Percentiles rank a stretch among this genome's conserved stretches.
Conservation (phyloP, 768 basidiomycete genomes). For the Auricularia sp. region DNA sequence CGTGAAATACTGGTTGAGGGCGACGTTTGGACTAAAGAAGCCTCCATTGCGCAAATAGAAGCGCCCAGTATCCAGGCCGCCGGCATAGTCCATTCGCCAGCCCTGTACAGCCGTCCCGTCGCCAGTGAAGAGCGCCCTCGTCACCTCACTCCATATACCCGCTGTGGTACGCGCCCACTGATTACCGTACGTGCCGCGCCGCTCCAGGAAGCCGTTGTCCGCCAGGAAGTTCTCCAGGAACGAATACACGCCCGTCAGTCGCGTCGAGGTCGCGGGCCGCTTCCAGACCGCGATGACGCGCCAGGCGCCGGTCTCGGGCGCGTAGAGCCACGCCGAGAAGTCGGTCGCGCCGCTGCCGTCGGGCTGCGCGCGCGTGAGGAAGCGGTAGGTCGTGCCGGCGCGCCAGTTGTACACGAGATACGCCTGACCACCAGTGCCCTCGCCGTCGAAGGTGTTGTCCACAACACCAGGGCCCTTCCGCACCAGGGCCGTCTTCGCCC, state of each 20-base stretch:
- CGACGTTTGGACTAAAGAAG: neutral
- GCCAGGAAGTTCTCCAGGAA: neutral
- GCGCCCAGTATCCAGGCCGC: neutral
- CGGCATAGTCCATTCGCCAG: neutral
- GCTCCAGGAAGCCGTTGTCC: neutral
- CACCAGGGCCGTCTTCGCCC: neutral
- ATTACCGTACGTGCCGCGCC: neutral
- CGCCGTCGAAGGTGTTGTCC: neutral
- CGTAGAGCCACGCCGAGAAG: neutral
- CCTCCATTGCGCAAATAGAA: neutral
- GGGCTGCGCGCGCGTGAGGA: neutral
- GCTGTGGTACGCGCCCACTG: neutral
- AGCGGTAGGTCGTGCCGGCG: neutral
- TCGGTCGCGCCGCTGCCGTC: neutral
- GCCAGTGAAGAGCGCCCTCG: neutral
- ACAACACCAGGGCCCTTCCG: neutral
- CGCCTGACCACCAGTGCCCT: neutral
- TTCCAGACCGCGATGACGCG: neutral
- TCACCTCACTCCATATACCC: neutral
- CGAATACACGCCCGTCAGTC: neutral
- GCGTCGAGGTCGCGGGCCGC: neutral
- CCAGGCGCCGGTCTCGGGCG: neutral
- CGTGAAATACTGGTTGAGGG: neutral
- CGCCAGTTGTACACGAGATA: neutral
- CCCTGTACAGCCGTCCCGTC: neutral